These are phyloP conservation scores for Globisporangium orthogonon DNA, from an alignment of 352 stramenopile species.

Conservation along the genomic window DNA sequence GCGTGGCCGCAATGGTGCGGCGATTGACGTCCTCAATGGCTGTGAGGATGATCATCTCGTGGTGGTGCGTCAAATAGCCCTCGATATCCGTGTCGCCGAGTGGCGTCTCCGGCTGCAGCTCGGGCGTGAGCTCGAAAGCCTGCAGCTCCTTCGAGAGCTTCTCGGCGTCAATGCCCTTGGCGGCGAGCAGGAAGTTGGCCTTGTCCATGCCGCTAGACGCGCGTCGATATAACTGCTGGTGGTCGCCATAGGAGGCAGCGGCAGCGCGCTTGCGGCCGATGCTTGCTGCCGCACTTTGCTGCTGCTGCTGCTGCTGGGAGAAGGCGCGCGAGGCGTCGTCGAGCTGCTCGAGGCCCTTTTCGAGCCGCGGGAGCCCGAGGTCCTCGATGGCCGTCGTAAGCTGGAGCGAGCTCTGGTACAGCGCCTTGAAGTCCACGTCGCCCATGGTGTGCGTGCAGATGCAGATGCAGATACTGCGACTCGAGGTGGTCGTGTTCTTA, in stretches of 20 bases:
- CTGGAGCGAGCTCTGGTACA: slow-evolving; percentile 86
- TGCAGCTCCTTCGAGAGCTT: slow-evolving; percentile 82
- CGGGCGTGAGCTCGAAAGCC: slow-evolving; percentile 65
- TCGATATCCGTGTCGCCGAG: slow-evolving; percentile 83
- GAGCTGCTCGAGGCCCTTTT: slow-evolving; percentile 79
- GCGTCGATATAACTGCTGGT: background rate
- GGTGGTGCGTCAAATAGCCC: slow-evolving; percentile 84
- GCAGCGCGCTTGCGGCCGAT: slow-evolving; percentile 50
- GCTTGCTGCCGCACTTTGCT: background rate
- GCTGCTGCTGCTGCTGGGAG: slow-evolving; percentile 31
- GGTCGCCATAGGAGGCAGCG: slow-evolving; percentile 12
- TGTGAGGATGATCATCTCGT: slow-evolving; percentile 90
- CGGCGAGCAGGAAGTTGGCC: slow-evolving; percentile 78
- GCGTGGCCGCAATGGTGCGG: slow-evolving; percentile 69
- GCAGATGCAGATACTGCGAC: no score
- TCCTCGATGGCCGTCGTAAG: slow-evolving; percentile 76
- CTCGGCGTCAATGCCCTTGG: slow-evolving; percentile 83
- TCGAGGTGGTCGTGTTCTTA: no score
- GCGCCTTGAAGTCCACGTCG: slow-evolving; percentile 77
- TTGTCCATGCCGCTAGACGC: slow-evolving; percentile 41
- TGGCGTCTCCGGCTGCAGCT: slow-evolving; percentile 77
- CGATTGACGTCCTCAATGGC: slow-evolving; percentile 84
- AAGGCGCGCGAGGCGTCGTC: slow-evolving; percentile 57
- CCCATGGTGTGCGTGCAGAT: background rate
- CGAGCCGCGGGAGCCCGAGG: slow-evolving; percentile 62